phyloP scores from a whole-genome alignment of 2,329 filamentous ascomycete genomes.

The Myriosclerotinia curreyana region DNA sequence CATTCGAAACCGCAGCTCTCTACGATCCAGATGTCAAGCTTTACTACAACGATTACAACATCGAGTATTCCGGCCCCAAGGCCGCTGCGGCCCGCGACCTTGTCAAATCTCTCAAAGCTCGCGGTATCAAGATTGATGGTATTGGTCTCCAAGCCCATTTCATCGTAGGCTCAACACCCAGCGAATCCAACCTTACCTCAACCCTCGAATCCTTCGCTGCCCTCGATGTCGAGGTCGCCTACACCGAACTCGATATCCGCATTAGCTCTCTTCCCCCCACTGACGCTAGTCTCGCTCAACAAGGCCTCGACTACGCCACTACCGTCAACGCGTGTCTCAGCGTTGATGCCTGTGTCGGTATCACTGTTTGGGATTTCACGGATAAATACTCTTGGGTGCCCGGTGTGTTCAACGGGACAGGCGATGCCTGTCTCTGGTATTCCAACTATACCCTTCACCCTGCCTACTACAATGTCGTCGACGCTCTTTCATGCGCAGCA shows the following conservation, averaged over 20 bases:
- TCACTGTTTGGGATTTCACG: slow-evolving; percentile 38
- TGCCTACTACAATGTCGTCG: slow-evolving; percentile 43
- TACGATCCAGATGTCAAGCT: slow-evolving; percentile 35
- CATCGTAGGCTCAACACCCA: slow-evolving; percentile 53
- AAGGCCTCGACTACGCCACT: slow-evolving; percentile 49
- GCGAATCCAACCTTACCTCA: slow-evolving; percentile 44
- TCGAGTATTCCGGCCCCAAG: slow-evolving; percentile 53
- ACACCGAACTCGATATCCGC: slow-evolving; percentile 62
- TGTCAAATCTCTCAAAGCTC: slow-evolving; percentile 46
- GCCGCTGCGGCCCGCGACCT: slow-evolving; percentile 44
- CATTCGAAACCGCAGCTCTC: slow-evolving; percentile 34
- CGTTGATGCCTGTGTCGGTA: slow-evolving; percentile 32
- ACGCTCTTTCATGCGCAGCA: slow-evolving; percentile 34
- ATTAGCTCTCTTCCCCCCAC: slow-evolving; percentile 47
- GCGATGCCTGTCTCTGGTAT: slow-evolving; percentile 45
- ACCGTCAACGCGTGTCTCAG: slow-evolving; percentile 33
- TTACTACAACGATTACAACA: slow-evolving; percentile 58
- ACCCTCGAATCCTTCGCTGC: slow-evolving; percentile 51
- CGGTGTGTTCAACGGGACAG: slow-evolving; percentile 43
- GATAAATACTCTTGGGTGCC: slow-evolving; percentile 45
- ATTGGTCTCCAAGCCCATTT: slow-evolving; percentile 62
- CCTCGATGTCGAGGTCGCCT: slow-evolving; percentile 55
- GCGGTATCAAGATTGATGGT: slow-evolving; percentile 58
- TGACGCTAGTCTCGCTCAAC: slow-evolving; percentile 43
- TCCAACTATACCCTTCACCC: slow-evolving; percentile 45